These are phyloP conservation scores for Erodium trifolium DNA, from an alignment of 441 rosid genomes.

Conservation along the genomic window DNA sequence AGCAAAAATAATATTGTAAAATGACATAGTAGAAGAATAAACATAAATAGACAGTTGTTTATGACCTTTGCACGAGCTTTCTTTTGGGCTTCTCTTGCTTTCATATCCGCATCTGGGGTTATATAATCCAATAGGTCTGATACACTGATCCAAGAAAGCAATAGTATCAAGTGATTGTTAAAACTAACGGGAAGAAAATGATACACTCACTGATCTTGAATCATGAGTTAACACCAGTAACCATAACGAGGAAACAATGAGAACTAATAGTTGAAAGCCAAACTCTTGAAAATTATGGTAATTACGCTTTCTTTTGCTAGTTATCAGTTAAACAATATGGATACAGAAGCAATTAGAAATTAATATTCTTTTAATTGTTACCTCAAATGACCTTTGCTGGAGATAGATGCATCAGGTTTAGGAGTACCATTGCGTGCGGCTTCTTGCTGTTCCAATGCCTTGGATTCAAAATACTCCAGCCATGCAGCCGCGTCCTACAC, in stretches of 20 bases:
- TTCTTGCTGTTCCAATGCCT: slow-evolving; percentile 78
- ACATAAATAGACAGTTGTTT: slow-evolving; percentile 14
- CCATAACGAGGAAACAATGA: slow-evolving; percentile 1
- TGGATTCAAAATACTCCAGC: slow-evolving; percentile 80
- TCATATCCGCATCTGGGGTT: slow-evolving; percentile 60
- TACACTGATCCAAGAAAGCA: slow-evolving; percentile 41
- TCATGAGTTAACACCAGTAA: background rate
- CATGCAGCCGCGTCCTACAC: slow-evolving; percentile 77
- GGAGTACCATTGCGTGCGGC: slow-evolving; percentile 85
- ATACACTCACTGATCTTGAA: background rate
- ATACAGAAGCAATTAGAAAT: background rate
- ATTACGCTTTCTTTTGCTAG: background rate
- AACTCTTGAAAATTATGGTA: slow-evolving; percentile 11
- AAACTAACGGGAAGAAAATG: background rate
- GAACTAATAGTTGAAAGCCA: background rate
- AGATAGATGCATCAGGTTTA: slow-evolving; percentile 74
- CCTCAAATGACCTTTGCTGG: slow-evolving; percentile 86
- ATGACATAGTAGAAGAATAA: slow-evolving; percentile 7
- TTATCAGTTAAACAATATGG: slow-evolving; percentile 3
- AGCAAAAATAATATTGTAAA: slow-evolving; percentile 11
- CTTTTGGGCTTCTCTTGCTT: slow-evolving; percentile 65
- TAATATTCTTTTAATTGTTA: slow-evolving; percentile 20
- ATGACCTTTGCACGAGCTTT: slow-evolving; percentile 65
- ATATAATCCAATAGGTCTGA: slow-evolving; percentile 83
- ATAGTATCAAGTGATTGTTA: slow-evolving; percentile 13